Evolutionary conservation across 2,329 filamentous ascomycete genomes (phyloP).

Genomic region (Ophiocordyceps australis): DNA sequence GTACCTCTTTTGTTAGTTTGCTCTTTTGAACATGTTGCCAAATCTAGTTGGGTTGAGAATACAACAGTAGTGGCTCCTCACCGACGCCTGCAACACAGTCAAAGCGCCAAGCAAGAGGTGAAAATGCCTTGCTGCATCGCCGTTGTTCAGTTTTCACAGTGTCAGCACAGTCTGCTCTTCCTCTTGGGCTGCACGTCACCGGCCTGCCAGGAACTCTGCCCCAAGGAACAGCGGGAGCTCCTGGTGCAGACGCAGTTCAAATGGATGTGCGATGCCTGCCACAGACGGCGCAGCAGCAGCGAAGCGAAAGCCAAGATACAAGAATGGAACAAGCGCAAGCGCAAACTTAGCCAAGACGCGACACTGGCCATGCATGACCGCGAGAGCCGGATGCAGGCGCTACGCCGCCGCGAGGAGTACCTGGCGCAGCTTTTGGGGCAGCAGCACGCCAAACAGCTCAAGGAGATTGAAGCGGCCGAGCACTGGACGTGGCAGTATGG

Average conservation of each 20-base stretch:
- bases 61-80: too few species aligned
- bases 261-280: conserved; percentile 11
- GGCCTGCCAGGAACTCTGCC: conserved; percentile 8
- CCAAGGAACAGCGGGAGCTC: conserved; percentile 3
- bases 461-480: conserved; percentile 9
- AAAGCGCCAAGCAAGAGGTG: background rate
- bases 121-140: conserved; percentile 12
- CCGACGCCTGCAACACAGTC: too few species aligned
- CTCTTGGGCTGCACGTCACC: conserved; percentile 11
- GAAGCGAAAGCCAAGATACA: conserved; percentile 3
- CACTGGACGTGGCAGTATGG: conserved; percentile 11
- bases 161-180: conserved; percentile 8
- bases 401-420: conserved; percentile 1
- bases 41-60: too few species aligned
- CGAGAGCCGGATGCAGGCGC: background rate
- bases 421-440: conserved; percentile 3
- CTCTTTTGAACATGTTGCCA: too few species aligned
- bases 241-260: conserved; percentile 8
- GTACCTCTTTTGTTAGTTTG: too few species aligned
- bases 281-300: conserved; percentile 1
- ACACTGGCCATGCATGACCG: background rate
- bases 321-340: conserved; percentile 2
- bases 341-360: background rate
- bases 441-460: conserved; percentile 3
- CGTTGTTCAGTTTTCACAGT: conserved; percentile 8